Evolutionary conservation across 495 filamentous ascomycete species (phyloP), one percentile per base, ranked within the genome.

Genomic region (Xylaria castorea): DNA sequence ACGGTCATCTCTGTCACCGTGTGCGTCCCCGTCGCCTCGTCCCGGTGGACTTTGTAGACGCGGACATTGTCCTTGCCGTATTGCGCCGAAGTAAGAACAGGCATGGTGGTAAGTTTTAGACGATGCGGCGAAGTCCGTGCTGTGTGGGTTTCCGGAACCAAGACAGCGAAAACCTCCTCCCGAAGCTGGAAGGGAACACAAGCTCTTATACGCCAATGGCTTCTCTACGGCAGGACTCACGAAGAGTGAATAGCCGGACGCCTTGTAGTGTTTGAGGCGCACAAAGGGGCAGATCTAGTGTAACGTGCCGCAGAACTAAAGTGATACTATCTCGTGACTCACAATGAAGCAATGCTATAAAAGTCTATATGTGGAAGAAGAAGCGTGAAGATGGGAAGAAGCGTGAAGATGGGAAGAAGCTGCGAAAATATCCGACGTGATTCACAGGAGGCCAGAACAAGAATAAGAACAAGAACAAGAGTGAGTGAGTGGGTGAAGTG

Each of bases 1-100:
- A 99, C 93, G 57, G 95, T 97, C 93, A 97, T 97, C 81, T 99
- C 96, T 51, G 92, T 92, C 60, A 98, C 94, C 9, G 91, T 91
- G 81, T 99, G 96, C 4, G 87, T 84, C 40, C 90, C 89, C 16
- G 92, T 92, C 77, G 89, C 85, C 78, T 89, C 88, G 80, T 98
- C 90, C 70, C 89, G 87, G 75, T 96, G 87, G 77, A 97, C 94
- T 84, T 99, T 98, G 88, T 91, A 95, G 73, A 99, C 91, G 78
- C 96, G 94, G 87, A 99, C 92, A 87, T 99, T 98, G 88, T 98
- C 95, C 90, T 97, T 97, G 85, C 93, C 93, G 82, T 97, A 97
- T 77, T 91, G 90, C 78, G 93, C 93, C 80, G 92, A 86, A 72
- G 90, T 86, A 68, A 97, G 84, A 76, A 85, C 81, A 69, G 89